phyloP scores from a whole-genome alignment of 257 asterid genomes.

The Primulina huaijiensis region DNA sequence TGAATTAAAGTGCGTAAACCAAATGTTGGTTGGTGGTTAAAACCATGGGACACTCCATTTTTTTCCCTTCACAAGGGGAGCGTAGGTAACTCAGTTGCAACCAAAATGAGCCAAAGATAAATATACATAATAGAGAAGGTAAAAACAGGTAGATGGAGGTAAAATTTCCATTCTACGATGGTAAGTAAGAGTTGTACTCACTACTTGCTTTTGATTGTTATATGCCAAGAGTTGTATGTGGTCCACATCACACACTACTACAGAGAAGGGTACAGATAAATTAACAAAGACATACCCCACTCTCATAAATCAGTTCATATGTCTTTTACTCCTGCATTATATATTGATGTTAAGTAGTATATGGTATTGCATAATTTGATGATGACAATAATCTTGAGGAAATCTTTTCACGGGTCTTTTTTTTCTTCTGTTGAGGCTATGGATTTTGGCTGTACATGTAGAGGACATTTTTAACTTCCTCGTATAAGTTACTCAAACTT shows the following conservation, averaged over 20 bases:
- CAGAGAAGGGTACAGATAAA: conserved; percentile 52
- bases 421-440: conserved; percentile 53
- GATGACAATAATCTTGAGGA: conserved; percentile 60
- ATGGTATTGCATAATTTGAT: conserved; percentile 43
- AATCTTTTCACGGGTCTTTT: conserved; percentile 52
- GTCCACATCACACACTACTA: conserved; percentile 48
- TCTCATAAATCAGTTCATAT: conserved; percentile 67
- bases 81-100: background rate
- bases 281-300: conserved; percentile 54
- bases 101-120: conserved; percentile 11
- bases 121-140: conserved; percentile 8
- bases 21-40: too few species aligned
- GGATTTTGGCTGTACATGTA: conserved; percentile 67
- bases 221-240: conserved; percentile 48
- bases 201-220: conserved; percentile 44
- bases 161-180: conserved; percentile 29
- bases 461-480: conserved; percentile 42
- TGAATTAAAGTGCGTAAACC: too few species aligned
- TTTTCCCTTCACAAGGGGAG: background rate
- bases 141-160: background rate
- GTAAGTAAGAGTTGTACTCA: conserved; percentile 31
- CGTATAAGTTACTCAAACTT: conserved; percentile 63
- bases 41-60: too few species aligned
- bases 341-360: conserved; percentile 54
- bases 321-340: conserved; percentile 67